Evolutionary conservation across 2,329 filamentous ascomycete species (phyloP), one percentile per base, ranked within the genome.

Genomic region (Ophiocordyceps camponoti-saundersi): DNA sequence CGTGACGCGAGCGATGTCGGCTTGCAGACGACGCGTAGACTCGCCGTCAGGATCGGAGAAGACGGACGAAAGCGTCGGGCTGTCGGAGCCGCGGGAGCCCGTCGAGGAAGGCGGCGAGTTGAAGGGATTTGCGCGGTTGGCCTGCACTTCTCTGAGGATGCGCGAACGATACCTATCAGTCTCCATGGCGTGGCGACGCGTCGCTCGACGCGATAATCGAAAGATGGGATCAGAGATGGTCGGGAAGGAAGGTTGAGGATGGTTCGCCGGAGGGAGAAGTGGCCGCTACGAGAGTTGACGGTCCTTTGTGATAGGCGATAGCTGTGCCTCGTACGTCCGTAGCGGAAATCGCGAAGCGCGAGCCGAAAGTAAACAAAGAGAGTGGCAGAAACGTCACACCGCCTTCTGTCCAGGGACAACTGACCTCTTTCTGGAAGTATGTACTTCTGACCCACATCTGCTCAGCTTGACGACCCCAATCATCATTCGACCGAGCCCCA

Each of bases 81-180:
- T 73, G 51, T 76, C 65, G 50, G 72, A 74, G 57, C 73, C 72
- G 59, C 75, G 72, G 46, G 71, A 73, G 47, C 72, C 73, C 29
- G 73, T 76, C 7, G 73, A 77, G 7, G 73, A 75, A 20, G 73
- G 72, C 6, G 73, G 73, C 20, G 73, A 76, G 60, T 73, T 73
- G 62, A 75, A 76, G 6, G 73, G 72, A 57, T 76, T 73, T 49
- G 72, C 65, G 58, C 67, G 65, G 59, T 71, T 68, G 52, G 68
- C 62, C 44, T 69, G 67, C 68, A 72, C 71, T 61, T 73, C 70
- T 59, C 70, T 66, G 54, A 69, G 62, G 50, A 69, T 67, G 53
- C 67, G 67, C 55, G 67, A 69, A 55, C 65, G 66, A 61, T 67
- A 69, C 54, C 65, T 56, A 53, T 69, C 65, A 55, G 59, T 54